phyloP scores from a whole-genome alignment of 2,329 filamentous ascomycete genomes.

The Thelonectria rubi region DNA sequence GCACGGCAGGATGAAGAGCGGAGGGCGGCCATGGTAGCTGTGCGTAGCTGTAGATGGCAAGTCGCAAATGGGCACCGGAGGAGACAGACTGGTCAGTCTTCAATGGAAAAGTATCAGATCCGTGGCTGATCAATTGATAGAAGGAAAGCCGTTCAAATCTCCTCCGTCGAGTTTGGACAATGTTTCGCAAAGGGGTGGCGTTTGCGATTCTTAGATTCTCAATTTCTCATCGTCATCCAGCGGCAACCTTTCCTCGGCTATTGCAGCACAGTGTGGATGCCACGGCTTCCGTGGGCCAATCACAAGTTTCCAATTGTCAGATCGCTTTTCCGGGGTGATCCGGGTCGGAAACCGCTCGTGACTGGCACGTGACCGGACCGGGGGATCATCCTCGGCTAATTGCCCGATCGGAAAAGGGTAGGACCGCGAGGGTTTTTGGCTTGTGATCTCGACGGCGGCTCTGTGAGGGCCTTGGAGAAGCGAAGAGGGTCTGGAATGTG shows the following conservation, averaged over 20 bases:
- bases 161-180: conserved; percentile 38
- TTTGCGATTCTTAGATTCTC: conserved; percentile 29
- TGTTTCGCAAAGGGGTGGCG: conserved; percentile 34
- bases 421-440: not conserved
- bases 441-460: not conserved
- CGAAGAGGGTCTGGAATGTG: not conserved
- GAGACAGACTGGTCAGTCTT: conserved; percentile 42
- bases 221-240: conserved; percentile 41
- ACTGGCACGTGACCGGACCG: conserved; percentile 31
- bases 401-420: conserved; percentile 3
- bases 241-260: conserved; percentile 45
- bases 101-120: conserved; percentile 29
- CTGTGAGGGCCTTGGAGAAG: too few relatives aligned
- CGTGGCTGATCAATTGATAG: conserved; percentile 39
- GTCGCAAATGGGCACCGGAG: conserved; percentile 37
- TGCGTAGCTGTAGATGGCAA: conserved; percentile 17
- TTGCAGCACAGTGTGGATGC: conserved; percentile 35
- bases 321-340: conserved; percentile 44
- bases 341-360: conserved; percentile 40
- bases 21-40: conserved; percentile 65
- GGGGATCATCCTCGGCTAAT: conserved; percentile 33
- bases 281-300: conserved; percentile 35
- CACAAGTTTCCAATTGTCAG: conserved; percentile 43
- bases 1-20: conserved; percentile 66
- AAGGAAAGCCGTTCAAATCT: conserved; percentile 42